These are phyloP conservation scores for Drosera spatulata DNA, from an alignment of 179 eudicot species.

Conservation along the genomic window DNA sequence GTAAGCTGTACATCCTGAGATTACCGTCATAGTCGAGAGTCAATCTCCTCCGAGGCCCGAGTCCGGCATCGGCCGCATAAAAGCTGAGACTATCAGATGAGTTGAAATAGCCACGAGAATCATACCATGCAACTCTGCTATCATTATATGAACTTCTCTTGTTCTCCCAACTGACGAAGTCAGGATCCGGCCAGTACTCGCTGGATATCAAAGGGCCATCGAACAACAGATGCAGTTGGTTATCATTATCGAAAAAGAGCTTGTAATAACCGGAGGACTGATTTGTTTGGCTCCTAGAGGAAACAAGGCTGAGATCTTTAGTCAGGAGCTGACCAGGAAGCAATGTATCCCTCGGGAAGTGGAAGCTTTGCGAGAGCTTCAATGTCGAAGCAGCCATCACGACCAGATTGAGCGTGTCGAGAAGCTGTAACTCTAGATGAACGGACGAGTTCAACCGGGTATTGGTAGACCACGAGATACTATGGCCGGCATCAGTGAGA, in stretches of 20 bases:
- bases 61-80: constrained; percentile 12
- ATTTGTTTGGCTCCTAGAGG: too few relatives aligned
- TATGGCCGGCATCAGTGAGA: neutral
- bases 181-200: too few relatives aligned
- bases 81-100: constrained; percentile 23
- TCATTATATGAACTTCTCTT: constrained; percentile 19
- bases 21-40: constrained; percentile 43
- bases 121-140: constrained; percentile 3
- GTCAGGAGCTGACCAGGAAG: too few relatives aligned
- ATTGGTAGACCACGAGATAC: neutral
- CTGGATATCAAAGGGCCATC: too few relatives aligned
- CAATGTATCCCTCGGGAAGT: too few relatives aligned
- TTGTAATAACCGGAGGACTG: too few relatives aligned
- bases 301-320: too few relatives aligned
- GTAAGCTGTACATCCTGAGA: constrained; percentile 32
- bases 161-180: too few relatives aligned
- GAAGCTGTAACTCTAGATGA: constrained; percentile 2
- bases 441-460: neutral
- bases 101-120: constrained; percentile 16
- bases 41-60: constrained; percentile 21
- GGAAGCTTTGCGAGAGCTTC: neutral
- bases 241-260: too few relatives aligned
- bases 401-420: neutral
- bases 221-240: too few relatives aligned
- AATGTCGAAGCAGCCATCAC: neutral